Evolutionary conservation across 169 alveolate genomes (phyloP).

Genomic region (Plasmodium malariae): DNA sequence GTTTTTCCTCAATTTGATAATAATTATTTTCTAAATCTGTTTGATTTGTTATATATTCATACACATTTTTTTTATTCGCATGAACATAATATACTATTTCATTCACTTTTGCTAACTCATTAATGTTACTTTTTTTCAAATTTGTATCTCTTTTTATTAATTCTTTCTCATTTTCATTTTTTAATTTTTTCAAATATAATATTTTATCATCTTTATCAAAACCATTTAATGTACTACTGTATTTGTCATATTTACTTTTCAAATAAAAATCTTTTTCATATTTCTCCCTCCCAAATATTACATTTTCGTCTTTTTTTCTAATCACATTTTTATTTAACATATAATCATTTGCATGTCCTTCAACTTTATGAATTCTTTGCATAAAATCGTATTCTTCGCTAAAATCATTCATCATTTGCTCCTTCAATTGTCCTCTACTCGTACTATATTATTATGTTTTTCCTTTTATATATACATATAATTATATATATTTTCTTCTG

Average conservation of each 20-base stretch:
- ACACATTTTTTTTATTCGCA: constrained; percentile 67
- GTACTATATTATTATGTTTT: too few relatives aligned
- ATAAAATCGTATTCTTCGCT: constrained; percentile 74
- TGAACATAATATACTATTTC: constrained; percentile 73
- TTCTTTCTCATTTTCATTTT: constrained; percentile 57
- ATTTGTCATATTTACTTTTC: constrained; percentile 67
- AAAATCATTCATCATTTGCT: constrained; percentile 75
- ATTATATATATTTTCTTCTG: too few relatives aligned
- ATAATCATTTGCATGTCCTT: constrained; percentile 46
- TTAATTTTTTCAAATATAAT: constrained; percentile 44
- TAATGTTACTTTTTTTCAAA: constrained; percentile 40
- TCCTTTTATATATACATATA: too few relatives aligned
- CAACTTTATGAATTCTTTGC: constrained; percentile 72
- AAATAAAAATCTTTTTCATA: constrained; percentile 60
- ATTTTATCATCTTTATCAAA: constrained; percentile 68
- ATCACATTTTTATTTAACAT: constrained; percentile 10
- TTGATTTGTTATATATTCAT: constrained; percentile 72
- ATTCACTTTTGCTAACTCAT: constrained; percentile 50
- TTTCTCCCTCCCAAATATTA: constrained; percentile 34
- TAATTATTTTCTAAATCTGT: constrained; percentile 69
- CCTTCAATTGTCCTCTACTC: too few relatives aligned
- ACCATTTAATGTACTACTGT: constrained; percentile 40
- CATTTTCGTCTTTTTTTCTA: constrained; percentile 27
- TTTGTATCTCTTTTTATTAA: constrained; percentile 30
- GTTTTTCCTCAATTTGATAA: constrained; percentile 76